Conservation (phyloP, 176 grass and related monocot species). For the Zizania latifolia region DNA sequence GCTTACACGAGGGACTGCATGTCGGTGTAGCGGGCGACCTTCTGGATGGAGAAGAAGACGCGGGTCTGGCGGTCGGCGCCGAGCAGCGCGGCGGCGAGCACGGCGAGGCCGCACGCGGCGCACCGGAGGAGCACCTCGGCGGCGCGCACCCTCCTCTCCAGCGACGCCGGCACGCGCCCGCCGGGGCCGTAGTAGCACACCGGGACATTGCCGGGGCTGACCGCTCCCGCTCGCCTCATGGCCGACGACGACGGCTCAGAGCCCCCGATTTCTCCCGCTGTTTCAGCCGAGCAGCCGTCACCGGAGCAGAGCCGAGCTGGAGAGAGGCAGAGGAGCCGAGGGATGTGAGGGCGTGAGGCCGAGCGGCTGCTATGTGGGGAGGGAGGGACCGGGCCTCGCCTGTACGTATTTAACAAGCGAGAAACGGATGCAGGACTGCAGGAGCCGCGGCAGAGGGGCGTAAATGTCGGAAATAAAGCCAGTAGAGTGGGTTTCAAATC, state of each 20-base stretch:
- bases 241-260: neutral
- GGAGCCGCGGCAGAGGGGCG: neutral
- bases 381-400: neutral
- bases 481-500: too few species aligned
- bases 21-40: constrained; percentile 71
- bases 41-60: constrained; percentile 67
- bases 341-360: neutral
- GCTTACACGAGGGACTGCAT: constrained; percentile 86
- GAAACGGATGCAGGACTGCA: neutral
- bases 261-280: neutral
- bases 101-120: constrained; percentile 53
- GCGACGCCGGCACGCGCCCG: constrained; percentile 35
- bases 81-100: constrained; percentile 62
- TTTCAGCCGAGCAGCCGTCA: neutral
- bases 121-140: constrained; percentile 68
- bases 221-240: constrained; percentile 33
- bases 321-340: neutral
- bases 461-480: too few species aligned
- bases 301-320: neutral
- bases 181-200: constrained; percentile 54
- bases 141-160: constrained; percentile 67
- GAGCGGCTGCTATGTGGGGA: neutral
- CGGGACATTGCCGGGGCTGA: constrained; percentile 66
- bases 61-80: constrained; percentile 50
- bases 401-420: constrained; percentile 39